Conservation (phyloP, 257 asterid species). For the Linderniella brevidens region DNA sequence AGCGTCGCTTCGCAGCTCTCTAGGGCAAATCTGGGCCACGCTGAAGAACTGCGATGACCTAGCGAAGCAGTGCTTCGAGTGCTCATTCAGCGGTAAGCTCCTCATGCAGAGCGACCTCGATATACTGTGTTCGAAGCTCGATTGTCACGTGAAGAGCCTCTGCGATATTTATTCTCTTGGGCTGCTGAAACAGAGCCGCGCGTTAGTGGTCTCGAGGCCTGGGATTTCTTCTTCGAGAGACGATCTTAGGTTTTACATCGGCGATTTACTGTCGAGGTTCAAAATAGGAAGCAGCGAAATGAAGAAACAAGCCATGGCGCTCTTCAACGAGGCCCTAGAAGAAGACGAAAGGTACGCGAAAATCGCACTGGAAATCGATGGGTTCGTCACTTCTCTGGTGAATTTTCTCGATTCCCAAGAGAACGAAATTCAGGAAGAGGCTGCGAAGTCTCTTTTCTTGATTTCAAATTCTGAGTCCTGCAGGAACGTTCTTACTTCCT, state of each 20-base stretch:
- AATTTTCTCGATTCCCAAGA: slow-evolving; percentile 54
- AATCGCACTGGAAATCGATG: slow-evolving; percentile 40
- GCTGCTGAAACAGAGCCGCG: slow-evolving; percentile 45
- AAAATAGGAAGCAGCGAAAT: slow-evolving; percentile 55
- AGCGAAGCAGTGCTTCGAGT: slow-evolving; percentile 32
- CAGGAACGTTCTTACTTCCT: slow-evolving; percentile 26
- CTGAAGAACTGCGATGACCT: slow-evolving; percentile 33
- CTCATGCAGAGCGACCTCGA: slow-evolving; percentile 93
- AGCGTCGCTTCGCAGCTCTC: slow-evolving; percentile 21
- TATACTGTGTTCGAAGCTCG: slow-evolving; percentile 33
- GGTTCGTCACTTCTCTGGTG: slow-evolving; percentile 29
- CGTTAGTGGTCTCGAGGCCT: slow-evolving; percentile 64
- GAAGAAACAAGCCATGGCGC: slow-evolving; percentile 60
- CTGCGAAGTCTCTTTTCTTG: slow-evolving; percentile 33
- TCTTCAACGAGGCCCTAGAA: slow-evolving; percentile 37
- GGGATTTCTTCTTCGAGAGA: slow-evolving; percentile 48
- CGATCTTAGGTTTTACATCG: slow-evolving; percentile 49
- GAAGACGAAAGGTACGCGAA: slow-evolving; percentile 57
- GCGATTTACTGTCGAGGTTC: slow-evolving; percentile 55
- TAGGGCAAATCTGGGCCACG: slow-evolving; percentile 34
- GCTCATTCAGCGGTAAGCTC: slow-evolving; percentile 63
- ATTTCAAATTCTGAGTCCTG: slow-evolving; percentile 28
- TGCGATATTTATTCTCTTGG: slow-evolving; percentile 54
- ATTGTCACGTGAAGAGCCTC: slow-evolving; percentile 25
- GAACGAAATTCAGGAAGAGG: slow-evolving; percentile 44